phyloP scores from a whole-genome alignment of 306 rosid genomes.

The Cucumis sativus region Cucumber_9930_V3 NC_026658.2:26210001-26210500 shows the following conservation, averaged over 20 bases:
- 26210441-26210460: constrained; percentile 50
- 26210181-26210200: constrained; percentile 42
- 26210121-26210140: neutral
- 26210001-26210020: neutral
- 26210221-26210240: constrained; percentile 10
- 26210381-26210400: constrained; percentile 11
- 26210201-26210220: constrained; percentile 92
- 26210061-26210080: neutral
- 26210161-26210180: constrained; percentile 79
- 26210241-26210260: constrained; percentile 8
- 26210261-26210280: constrained; percentile 5
- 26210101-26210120: neutral
- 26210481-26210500: constrained; percentile 87
- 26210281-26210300: constrained; percentile 31
- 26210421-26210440: neutral
- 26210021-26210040: neutral
- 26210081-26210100: neutral
- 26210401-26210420: constrained; percentile 11
- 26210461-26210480: constrained; percentile 70
- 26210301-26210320: constrained; percentile 79
- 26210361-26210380: constrained; percentile 64
- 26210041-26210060: neutral
- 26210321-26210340: constrained; percentile 49
- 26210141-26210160: constrained; percentile 65
- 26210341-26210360: constrained; percentile 51